Evolutionary conservation across 345 rosid genomes (phyloP).

Genomic region (Rhizophora apiculata): DNA sequence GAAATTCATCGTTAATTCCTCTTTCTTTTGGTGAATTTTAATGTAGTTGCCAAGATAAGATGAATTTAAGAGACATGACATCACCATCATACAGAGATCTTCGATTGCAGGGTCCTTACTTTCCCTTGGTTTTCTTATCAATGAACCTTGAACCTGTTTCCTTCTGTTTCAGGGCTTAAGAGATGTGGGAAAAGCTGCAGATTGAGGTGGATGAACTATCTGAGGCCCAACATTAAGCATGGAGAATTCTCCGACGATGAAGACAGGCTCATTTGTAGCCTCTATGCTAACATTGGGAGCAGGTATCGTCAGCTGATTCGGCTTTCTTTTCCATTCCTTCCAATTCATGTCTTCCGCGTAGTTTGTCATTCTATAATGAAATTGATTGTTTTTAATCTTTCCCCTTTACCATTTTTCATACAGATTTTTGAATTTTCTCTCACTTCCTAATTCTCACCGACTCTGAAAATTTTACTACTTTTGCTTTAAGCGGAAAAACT

Average conservation of each 20-base stretch:
- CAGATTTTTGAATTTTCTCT: background rate
- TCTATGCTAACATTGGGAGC: constrained; percentile 35
- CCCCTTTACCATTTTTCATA: background rate
- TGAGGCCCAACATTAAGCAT: constrained; percentile 34
- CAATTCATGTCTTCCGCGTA: background rate
- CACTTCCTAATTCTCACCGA: no score
- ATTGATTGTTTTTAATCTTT: background rate
- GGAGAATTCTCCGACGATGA: constrained; percentile 34
- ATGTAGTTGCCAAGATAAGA: background rate
- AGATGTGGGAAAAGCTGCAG: constrained; percentile 38
- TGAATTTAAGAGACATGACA: background rate
- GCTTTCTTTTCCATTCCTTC: background rate
- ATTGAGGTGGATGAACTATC: constrained; percentile 35
- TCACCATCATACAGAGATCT: background rate
- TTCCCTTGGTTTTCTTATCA: background rate
- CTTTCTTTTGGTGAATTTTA: background rate
- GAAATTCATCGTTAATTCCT: background rate
- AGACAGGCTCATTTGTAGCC: constrained; percentile 32
- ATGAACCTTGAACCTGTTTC: background rate
- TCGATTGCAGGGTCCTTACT: background rate
- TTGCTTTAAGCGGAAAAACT: background rate
- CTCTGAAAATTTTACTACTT: background rate
- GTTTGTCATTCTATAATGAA: background rate
- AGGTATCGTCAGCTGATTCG: constrained; percentile 10
- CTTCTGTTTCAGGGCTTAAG: constrained; percentile 20